Base-by-base conservation (phyloP, 805 yeast genomes). In the Myxozyma melibiosi region DNA sequence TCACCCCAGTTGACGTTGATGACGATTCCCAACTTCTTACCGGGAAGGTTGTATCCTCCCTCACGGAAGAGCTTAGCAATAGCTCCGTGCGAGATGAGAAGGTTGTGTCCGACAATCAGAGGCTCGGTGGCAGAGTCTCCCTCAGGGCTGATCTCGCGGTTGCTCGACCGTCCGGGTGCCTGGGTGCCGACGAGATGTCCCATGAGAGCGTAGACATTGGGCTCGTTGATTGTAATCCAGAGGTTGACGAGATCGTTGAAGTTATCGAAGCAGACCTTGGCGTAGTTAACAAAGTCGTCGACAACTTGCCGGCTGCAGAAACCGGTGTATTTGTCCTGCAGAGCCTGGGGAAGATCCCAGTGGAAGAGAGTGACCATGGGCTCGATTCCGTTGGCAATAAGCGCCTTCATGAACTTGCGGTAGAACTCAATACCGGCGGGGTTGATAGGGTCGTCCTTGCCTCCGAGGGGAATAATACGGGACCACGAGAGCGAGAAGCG, bases 401-500 rank as follows among this genome's bases (percentile, higher is more conserved):
- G 64, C 56, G 68, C 68, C 50, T 70, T 66, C 38, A 71, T 57
- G 22, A 65, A 72, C 42, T 70, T 66, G 40, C 69, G 39, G 59
- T 72, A 71, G 39, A 70, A 70, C 49, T 70, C 71, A 20, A 71
- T 55, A 9, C 73, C 73, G 3, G 68, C 68, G 9, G 66, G 38
- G 27, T 65, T 66, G 25, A 65, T 55, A 4, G 51, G 53, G 4
- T 65, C 67, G 30, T 43, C 42, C 33, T 22, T 30, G 7, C 53
- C 53, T 27, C 67, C 71, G 47, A 68, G 67, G 3, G 75, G 76
- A 34, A 71, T 60, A 18, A 73, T 70, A 55, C 76, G 64, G 13
- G 73, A 62, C 75, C 75, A 73, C 4, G 75, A 71, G 46, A 73
- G 68, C 7, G 72, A 55, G 61, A 73, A 63, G 6, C 74, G 71